Percentiles rank a stretch among this genome's conserved stretches.
These are phyloP conservation scores for Pezicula neosporulosa DNA, from an alignment of 2,329 filamentous ascomycete species.

Conservation along the genomic window DNA sequence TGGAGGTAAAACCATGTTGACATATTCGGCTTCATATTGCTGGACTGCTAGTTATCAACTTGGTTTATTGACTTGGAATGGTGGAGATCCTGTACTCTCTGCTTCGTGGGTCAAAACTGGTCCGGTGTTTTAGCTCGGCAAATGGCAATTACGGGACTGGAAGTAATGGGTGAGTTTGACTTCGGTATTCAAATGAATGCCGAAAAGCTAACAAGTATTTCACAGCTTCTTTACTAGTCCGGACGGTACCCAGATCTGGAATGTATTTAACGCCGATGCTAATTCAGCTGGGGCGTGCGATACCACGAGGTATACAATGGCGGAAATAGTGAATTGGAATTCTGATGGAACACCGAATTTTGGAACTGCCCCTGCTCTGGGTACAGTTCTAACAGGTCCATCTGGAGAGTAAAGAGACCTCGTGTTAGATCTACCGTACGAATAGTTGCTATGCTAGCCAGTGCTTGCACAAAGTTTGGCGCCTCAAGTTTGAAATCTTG, in stretches of 20 bases:
- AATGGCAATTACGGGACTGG: slow-evolving; percentile 56
- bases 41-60: slow-evolving; percentile 52
- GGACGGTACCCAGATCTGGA: slow-evolving; percentile 50
- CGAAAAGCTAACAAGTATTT: slow-evolving; percentile 1
- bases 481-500: too few relatives aligned
- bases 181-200: not conserved
- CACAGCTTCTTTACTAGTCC: slow-evolving; percentile 53
- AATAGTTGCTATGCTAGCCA: too few relatives aligned
- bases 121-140: slow-evolving; percentile 44
- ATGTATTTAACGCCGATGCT: slow-evolving; percentile 51
- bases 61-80: slow-evolving; percentile 50
- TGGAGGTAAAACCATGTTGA: slow-evolving; percentile 47
- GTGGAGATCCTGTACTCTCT: slow-evolving; percentile 39
- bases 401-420: slow-evolving; percentile 26
- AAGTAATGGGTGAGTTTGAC: slow-evolving; percentile 24
- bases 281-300: slow-evolving; percentile 48
- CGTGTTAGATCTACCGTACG: not conserved
- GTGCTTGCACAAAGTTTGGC: too few relatives aligned
- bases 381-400: slow-evolving; percentile 29
- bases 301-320: slow-evolving; percentile 49
- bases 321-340: slow-evolving; percentile 46
- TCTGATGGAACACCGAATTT: slow-evolving; percentile 50
- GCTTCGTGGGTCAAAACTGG: slow-evolving; percentile 50
- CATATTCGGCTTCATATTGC: slow-evolving; percentile 53
- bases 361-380: slow-evolving; percentile 31